Evolutionary conservation across 805 yeast genomes (phyloP), one percentile per base, ranked within the genome.

Genomic region (Pachysolen tannophilus): DNA sequence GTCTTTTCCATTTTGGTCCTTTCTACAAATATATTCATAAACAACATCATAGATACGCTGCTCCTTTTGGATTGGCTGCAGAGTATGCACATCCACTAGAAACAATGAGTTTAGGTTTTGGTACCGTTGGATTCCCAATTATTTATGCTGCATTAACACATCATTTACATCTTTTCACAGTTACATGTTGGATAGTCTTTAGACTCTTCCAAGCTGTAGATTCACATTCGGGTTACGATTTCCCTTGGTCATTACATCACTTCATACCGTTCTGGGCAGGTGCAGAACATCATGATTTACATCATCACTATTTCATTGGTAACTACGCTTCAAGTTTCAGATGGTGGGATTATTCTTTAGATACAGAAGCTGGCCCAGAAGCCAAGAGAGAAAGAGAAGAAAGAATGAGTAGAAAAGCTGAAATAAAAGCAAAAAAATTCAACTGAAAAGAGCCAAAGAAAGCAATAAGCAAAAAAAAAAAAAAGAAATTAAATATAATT

Each of bases 261-360:
- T 60, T 71, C 49, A 34, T 73, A n/a, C 80, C 80, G 28, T 64
- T 73, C 53, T 73, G 80, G 80, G 78, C 80, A 8, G 80, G 79
- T 21, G 78, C 78, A 26, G 77, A 69, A 38, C 80, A 73, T 46
- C 80, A 73, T 47, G 80, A 73, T 46, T 63, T 66, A 40, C 80
- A 73, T 44, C 80, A 73, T 43, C 80, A 72, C 45, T 69, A 66
- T 50, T 73, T 73, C 43, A 71, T 73, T 40, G 80, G 80, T 14
- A 68, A 68, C 46, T 73, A 73, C 44, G 74, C 79, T 18, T 67
- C 75, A 27, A 62, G 72, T 19, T 73, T 73, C 56, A 67, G 77
- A 49, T 70, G 75, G 72, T 71, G 75, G 71, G 80, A 73, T 44
- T 67, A 45, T 45, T 43, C 58, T 15, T 58, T 72, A 43, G 69